Base-by-base conservation (phyloP, 2,329 filamentous ascomycete species). In the Aspergillus sp. region DNA sequence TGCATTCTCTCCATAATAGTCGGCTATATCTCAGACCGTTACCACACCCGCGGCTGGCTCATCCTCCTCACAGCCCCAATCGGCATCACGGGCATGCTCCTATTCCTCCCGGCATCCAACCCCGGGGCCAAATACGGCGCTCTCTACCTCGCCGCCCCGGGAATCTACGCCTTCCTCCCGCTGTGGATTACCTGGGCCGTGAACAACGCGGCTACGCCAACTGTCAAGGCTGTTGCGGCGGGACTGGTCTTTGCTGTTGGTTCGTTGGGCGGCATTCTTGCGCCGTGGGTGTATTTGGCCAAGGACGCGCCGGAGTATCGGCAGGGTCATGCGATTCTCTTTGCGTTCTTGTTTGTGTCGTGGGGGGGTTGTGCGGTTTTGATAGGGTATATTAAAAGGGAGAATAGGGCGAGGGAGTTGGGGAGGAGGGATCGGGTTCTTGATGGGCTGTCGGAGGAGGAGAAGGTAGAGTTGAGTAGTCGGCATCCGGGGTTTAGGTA, bases 401-500 rank as follows among this genome's bases (percentile, higher is more conserved):
- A 45, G 44, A 58, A 54, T 41, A 6, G 37, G n/a, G 5, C 2
- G 13, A 37, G 50, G 5, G 44, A 48, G 4, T n/a, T 15, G 24
- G 50, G 24, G 27, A 42, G 24, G 40, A 37, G 20, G 49, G 20
- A 45, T 24, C 27, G 17, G 17, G 20, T 45, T 20, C 44, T 46
- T n/a, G 22, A 46, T 20, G 54, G 54, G 6, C 33, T 56, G 27
- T 20, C 20, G 4, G 17, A 22, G 15, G 20, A 40, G 40, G 24
- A 51, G 12, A 30, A 34, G 19, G 39, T 46, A 12, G 54, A 50
- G 20, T n/a, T 51, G 33, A 51, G 54, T 39, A 51, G 54, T 46
- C 47, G 47, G 9, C 54, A 56, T 22, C 54, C 48, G 22, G 54
- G 40, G n/a, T 56, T 56, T 44, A 41, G 54, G 19, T 56, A 51